Percentiles rank a stretch among this genome's conserved stretches.
These are phyloP conservation scores for Calamus simplicifolius DNA, from an alignment of 176 grass and related monocot species.

Conservation along the genomic window DNA sequence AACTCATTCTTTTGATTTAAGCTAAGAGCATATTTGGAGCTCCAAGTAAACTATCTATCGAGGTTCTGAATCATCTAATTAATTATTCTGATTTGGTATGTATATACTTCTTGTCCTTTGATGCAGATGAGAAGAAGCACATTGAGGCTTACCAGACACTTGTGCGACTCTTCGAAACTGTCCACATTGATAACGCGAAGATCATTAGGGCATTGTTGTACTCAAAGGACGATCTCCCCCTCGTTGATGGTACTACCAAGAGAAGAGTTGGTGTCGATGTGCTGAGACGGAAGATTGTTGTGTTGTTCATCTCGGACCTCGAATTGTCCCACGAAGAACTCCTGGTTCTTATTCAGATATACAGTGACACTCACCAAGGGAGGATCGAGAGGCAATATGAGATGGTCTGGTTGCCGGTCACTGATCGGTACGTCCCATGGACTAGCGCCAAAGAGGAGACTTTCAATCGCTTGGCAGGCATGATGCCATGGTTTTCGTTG, in stretches of 20 bases:
- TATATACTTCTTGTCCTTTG: no score
- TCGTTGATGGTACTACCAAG: constrained; percentile 21
- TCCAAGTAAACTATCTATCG: no score
- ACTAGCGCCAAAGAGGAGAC: constrained; percentile 4
- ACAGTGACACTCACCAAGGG: constrained; percentile 26
- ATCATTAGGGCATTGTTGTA: constrained; percentile 25
- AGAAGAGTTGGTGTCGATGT: constrained; percentile 23
- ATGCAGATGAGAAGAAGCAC: constrained; percentile 34
- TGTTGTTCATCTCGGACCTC: constrained; percentile 38
- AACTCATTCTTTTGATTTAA: no score
- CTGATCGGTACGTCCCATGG: constrained; percentile 26
- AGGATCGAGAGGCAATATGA: constrained; percentile 27
- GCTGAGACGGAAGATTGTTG: constrained; percentile 37
- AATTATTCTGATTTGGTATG: no score
- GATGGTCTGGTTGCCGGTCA: constrained; percentile 33
- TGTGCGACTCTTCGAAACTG: constrained; percentile 18
- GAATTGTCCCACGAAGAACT: constrained; percentile 35
- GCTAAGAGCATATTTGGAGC: no score
- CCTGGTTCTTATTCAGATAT: constrained; percentile 34
- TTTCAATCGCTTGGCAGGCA: constrained; percentile 22
- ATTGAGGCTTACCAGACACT: constrained; percentile 32
- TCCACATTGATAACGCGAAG: constrained; percentile 41
- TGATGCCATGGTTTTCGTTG: constrained; percentile 36
- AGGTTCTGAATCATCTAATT: no score
- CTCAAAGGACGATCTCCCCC: constrained; percentile 30